A percentile compares a stretch with the other conserved stretches of the same genome.
Evolutionary conservation across 2,329 filamentous ascomycete genomes (phyloP).

Genomic region (Pyrenochaeta sp.): DNA sequence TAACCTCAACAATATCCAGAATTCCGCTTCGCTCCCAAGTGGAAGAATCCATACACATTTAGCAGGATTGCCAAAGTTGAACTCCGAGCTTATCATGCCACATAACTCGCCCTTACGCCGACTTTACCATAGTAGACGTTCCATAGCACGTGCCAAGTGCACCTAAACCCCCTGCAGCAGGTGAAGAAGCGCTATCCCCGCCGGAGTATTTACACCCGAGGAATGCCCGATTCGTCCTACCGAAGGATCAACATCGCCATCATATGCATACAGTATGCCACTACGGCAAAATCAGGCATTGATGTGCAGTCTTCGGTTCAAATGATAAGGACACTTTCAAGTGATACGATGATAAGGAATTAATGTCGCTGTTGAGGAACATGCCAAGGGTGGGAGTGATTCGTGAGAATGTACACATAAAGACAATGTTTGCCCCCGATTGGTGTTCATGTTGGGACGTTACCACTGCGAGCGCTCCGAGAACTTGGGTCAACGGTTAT

Average conservation of each 20-base stretch:
- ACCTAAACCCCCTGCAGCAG: too few species aligned
- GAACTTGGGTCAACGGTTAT: not conserved
- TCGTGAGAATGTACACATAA: constrained; percentile 2
- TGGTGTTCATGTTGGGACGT: not conserved
- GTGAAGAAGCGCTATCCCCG: constrained; percentile 5
- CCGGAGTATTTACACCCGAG: constrained; percentile 24
- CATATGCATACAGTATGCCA: not conserved
- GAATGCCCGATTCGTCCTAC: constrained; percentile 30
- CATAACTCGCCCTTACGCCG: not conserved
- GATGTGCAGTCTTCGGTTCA: constrained; percentile 23
- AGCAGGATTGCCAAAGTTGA: not conserved
- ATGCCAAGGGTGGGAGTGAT: constrained; percentile 27
- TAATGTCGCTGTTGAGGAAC: constrained; percentile 13
- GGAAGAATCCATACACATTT: not conserved
- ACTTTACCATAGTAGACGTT: not conserved
- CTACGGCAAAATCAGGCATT: constrained; percentile 16
- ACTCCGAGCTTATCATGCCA: not conserved
- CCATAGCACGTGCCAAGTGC: not conserved
- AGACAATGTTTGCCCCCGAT: not conserved
- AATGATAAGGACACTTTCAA: constrained; percentile 20
- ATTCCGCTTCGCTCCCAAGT: not conserved
- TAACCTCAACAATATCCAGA: not conserved
- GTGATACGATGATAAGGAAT: constrained; percentile 19
- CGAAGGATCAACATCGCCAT: constrained; percentile 29
- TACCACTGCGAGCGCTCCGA: not conserved